These are phyloP conservation scores for Pythium pyrilobum DNA, from an alignment of 352 stramenopile species.

Conservation along the genomic window DNA sequence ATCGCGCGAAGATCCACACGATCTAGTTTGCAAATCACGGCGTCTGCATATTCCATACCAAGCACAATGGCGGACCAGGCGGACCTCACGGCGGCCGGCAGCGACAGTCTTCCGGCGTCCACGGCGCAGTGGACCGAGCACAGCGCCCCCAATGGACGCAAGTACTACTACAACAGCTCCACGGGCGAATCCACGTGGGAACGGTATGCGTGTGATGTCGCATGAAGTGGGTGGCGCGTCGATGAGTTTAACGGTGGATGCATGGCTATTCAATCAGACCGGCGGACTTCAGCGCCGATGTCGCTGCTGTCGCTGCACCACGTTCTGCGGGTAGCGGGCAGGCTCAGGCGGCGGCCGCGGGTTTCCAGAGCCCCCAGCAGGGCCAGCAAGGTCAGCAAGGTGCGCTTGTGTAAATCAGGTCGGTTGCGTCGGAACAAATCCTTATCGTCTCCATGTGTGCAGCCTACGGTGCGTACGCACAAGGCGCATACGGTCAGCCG, in stretches of 20 bases:
- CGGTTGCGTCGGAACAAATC: background rate
- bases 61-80: constrained; percentile 65
- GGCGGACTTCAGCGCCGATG: constrained; percentile 31
- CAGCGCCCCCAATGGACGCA: constrained; percentile 85
- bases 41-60: constrained; percentile 23
- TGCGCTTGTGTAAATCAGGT: background rate
- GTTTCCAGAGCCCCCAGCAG: constrained; percentile 24
- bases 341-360: constrained; percentile 10
- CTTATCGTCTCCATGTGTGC: background rate
- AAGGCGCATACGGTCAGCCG: constrained; percentile 62
- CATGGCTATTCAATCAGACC: constrained; percentile 24
- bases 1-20: constrained; percentile 9
- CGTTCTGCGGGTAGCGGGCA: constrained; percentile 22
- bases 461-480: constrained; percentile 68
- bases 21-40: background rate
- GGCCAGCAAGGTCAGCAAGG: constrained; percentile 33
- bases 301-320: constrained; percentile 5
- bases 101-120: constrained; percentile 30
- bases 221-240: background rate
- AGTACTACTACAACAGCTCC: constrained; percentile 91
- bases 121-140: constrained; percentile 85
- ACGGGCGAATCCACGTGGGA: constrained; percentile 90
- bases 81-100: constrained; percentile 36
- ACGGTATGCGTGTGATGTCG: constrained; percentile 33
- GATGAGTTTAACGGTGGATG: background rate